phyloP scores from a whole-genome alignment of 192 early-diverging fungal genomes.

The Umbelopsis vinacea region DNA sequence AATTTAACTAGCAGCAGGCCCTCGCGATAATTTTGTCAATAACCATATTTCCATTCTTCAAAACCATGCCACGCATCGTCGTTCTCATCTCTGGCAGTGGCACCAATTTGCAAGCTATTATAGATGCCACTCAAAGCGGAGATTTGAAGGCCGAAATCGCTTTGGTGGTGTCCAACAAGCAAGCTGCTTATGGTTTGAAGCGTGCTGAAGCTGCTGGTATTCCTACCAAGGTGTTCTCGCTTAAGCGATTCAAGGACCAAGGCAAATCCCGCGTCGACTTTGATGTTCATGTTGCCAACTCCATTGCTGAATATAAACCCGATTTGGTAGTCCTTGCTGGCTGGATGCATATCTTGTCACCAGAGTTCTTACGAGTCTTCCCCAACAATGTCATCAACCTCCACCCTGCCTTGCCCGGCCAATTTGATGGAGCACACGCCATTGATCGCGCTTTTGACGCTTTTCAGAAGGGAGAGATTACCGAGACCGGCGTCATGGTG shows the following conservation, averaged over 20 bases:
- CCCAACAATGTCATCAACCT: conserved; percentile 85
- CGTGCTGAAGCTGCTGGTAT: conserved; percentile 84
- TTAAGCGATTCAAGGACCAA: conserved; percentile 84
- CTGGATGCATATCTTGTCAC: conserved; percentile 97
- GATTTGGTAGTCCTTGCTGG: conserved; percentile 94
- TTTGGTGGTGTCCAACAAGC: conserved; percentile 90
- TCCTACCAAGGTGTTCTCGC: conserved; percentile 77
- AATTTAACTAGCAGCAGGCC: too few relatives aligned
- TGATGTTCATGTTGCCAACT: conserved; percentile 82
- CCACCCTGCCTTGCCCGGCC: conserved; percentile 95
- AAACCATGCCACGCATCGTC: conserved; percentile 61
- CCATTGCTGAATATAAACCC: conserved; percentile 64
- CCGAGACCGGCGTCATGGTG: conserved; percentile 85
- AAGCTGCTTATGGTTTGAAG: conserved; percentile 85
- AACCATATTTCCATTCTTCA: neutral
- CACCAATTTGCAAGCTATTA: conserved; percentile 95
- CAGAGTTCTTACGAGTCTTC: conserved; percentile 81
- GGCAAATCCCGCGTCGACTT: conserved; percentile 87
- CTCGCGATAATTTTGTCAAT: too few relatives aligned
- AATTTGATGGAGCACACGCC: conserved; percentile 96
- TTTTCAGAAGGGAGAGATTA: conserved; percentile 74
- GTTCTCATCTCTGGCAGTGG: conserved; percentile 96
- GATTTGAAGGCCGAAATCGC: conserved; percentile 68
- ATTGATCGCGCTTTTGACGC: conserved; percentile 95
- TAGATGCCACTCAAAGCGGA: conserved; percentile 70